Percentiles rank a stretch among this genome's conserved stretches.
These are phyloP conservation scores for Dryadomyces quercus-mongolicae DNA, from an alignment of 2,329 filamentous ascomycete species.

Conservation along the genomic window DNA sequence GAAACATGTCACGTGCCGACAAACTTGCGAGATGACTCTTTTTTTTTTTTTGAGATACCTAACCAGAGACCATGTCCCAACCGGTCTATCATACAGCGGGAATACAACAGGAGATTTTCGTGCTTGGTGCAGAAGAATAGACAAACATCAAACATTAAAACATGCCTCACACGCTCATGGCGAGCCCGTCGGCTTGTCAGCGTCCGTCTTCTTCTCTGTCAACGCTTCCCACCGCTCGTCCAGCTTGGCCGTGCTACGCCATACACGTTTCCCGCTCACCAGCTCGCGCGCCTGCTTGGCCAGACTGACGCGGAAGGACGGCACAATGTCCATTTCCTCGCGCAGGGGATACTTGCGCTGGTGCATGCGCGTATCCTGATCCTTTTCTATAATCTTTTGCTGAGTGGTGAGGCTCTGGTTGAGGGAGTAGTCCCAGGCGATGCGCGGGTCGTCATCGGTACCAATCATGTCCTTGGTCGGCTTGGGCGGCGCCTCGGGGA, in stretches of 20 bases:
- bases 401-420: slow-evolving; percentile 22
- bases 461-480: slow-evolving; percentile 17
- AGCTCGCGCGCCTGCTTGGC: slow-evolving; percentile 51
- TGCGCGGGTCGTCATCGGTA: slow-evolving; percentile 17
- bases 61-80: not conserved
- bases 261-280: slow-evolving; percentile 46
- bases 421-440: slow-evolving; percentile 51
- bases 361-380: slow-evolving; percentile 12
- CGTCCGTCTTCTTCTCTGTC: not conserved
- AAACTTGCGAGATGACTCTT: not conserved
- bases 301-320: slow-evolving; percentile 27
- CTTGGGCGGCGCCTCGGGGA: slow-evolving; percentile 59
- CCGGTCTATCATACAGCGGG: not conserved
- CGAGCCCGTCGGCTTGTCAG: not conserved
- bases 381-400: slow-evolving; percentile 18
- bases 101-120: not conserved
- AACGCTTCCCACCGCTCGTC: not conserved
- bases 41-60: not conserved
- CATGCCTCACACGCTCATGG: not conserved
- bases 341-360: slow-evolving; percentile 15
- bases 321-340: slow-evolving; percentile 21
- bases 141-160: no score
- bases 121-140: not conserved
- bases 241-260: slow-evolving; percentile 30
- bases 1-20: no score